Conservation (phyloP, 2,329 filamentous ascomycete genomes). For the Stenocarpella maydis region DNA sequence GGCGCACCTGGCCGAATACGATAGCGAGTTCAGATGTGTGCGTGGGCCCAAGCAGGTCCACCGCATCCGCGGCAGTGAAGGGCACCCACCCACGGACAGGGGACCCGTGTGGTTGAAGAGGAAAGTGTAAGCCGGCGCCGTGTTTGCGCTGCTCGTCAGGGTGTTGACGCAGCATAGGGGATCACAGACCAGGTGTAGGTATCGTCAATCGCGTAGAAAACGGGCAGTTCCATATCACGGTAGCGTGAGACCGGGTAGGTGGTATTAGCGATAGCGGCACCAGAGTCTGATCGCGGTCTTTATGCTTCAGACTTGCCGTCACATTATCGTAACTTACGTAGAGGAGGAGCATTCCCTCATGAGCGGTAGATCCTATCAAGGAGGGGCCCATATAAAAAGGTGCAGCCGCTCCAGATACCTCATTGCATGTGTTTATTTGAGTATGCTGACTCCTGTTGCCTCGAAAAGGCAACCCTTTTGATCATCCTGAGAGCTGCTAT, state of each 20-base stretch:
- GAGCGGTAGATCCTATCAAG: conserved; percentile 40
- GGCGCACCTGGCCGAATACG: conserved; percentile 40
- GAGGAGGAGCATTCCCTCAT: conserved; percentile 41
- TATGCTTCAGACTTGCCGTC: conserved; percentile 33
- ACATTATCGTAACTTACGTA: conserved; percentile 35
- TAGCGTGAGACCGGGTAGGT: neutral
- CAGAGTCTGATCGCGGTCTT: conserved; percentile 41
- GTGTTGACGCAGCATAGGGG: neutral
- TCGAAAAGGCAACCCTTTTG: conserved; percentile 12
- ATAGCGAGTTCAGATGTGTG: conserved; percentile 43
- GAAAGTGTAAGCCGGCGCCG: neutral
- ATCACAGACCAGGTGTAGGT: neutral
- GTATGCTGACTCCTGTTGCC: neutral
- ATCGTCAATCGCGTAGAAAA: conserved; percentile 1
- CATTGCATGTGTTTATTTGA: too few relatives aligned
- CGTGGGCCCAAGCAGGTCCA: conserved; percentile 38
- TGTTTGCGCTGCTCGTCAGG: neutral
- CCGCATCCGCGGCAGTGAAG: neutral
- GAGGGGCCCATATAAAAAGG: conserved; percentile 39
- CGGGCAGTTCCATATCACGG: neutral
- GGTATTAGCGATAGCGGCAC: neutral
- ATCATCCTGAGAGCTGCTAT: conserved; percentile 9
- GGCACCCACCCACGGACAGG: conserved; percentile 7
- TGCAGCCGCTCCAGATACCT: neutral
- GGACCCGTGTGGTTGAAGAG: neutral